phyloP scores from a whole-genome alignment of 352 stramenopile genomes.

The Bremia lactucae region DNA sequence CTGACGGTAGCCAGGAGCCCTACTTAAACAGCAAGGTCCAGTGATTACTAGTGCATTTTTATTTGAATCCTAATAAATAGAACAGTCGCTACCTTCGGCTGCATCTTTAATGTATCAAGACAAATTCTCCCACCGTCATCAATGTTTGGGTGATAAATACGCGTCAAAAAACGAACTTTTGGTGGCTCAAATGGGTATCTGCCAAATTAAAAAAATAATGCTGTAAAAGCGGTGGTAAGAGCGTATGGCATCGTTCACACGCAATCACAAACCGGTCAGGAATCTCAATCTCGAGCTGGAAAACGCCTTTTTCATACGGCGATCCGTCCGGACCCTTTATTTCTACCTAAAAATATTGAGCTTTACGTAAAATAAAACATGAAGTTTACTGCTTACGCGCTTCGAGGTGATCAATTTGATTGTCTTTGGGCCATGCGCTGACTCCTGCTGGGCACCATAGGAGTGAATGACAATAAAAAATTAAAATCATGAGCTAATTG shows the following conservation, averaged over 20 bases:
- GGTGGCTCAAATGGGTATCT: slow-evolving; percentile 81
- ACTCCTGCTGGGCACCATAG: slow-evolving; percentile 28
- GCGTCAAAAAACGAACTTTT: slow-evolving; percentile 67
- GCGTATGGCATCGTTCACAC: not conserved
- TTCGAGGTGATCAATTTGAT: slow-evolving; percentile 65
- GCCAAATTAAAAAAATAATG: slow-evolving; percentile 1
- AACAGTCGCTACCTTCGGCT: slow-evolving; percentile 46
- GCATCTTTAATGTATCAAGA: slow-evolving; percentile 88
- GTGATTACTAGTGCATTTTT: not conserved
- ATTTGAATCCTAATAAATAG: not conserved
- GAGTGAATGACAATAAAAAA: not conserved
- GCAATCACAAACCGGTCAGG: slow-evolving; percentile 25
- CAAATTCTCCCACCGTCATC: slow-evolving; percentile 83
- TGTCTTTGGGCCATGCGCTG: slow-evolving; percentile 65
- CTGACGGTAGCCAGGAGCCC: slow-evolving; percentile 86
- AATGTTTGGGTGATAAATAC: slow-evolving; percentile 82
- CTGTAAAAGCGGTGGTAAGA: not conserved
- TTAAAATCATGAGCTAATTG: not conserved
- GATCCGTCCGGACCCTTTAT: slow-evolving; percentile 72
- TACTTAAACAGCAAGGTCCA: slow-evolving; percentile 13
- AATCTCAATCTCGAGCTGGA: slow-evolving; percentile 63
- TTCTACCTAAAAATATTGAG: slow-evolving; percentile 24
- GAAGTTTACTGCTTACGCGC: slow-evolving; percentile 29
- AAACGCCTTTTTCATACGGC: slow-evolving; percentile 71
- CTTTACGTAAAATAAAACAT: not conserved